Conservation (phyloP, 495 filamentous ascomycete genomes). For the Penicillium waksmanii region DNA sequence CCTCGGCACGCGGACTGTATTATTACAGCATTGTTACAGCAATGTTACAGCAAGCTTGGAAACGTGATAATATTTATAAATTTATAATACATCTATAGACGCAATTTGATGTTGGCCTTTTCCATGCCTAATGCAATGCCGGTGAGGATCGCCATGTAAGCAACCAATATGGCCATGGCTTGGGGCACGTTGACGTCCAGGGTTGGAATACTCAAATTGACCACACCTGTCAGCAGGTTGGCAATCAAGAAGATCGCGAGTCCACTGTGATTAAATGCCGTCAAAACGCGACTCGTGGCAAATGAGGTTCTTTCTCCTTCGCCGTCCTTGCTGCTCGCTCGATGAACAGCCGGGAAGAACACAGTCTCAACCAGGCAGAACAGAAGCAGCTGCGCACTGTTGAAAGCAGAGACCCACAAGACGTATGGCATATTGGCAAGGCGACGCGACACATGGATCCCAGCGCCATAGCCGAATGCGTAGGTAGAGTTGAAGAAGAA, state of each 20-base stretch:
- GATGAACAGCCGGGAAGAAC: constrained; percentile 74
- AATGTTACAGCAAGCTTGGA: no score
- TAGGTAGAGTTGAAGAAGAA: constrained; percentile 70
- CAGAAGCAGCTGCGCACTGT: constrained; percentile 73
- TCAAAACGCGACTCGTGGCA: constrained; percentile 76
- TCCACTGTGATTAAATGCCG: constrained; percentile 87
- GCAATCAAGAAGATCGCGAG: constrained; percentile 84
- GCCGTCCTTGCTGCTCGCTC: constrained; percentile 43
- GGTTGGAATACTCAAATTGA: constrained; percentile 85
- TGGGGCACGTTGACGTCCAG: constrained; percentile 62
- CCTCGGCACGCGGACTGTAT: constrained; percentile 11
- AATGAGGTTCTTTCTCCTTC: constrained; percentile 63
- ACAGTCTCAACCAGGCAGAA: constrained; percentile 77
- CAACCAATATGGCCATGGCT: constrained; percentile 75
- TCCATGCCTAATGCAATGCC: constrained; percentile 73
- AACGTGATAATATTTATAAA: neutral
- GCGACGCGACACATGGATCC: constrained; percentile 77
- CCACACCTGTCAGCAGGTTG: constrained; percentile 84
- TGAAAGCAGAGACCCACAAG: constrained; percentile 89
- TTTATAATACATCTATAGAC: constrained; percentile 49
- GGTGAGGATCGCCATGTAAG: constrained; percentile 69
- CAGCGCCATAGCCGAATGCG: constrained; percentile 64
- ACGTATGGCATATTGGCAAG: constrained; percentile 94
- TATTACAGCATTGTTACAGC: no score
- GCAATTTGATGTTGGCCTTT: constrained; percentile 69